Conservation (phyloP, 495 filamentous ascomycete species). For the Pseudomonodictys pantanalensis region DNA sequence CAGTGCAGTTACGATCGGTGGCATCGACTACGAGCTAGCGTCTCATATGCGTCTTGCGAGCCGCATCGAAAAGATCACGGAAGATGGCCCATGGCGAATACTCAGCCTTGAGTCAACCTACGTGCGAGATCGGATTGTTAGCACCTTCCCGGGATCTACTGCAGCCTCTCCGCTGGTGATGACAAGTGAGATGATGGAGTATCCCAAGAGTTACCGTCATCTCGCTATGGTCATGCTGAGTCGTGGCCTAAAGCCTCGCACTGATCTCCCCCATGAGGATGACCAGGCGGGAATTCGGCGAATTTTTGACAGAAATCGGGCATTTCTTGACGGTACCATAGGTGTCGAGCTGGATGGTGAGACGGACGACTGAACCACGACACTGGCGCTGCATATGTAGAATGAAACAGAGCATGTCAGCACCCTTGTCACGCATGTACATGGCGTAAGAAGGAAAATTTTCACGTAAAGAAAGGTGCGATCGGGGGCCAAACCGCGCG, state of each 20-base stretch:
- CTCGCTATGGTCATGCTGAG: conserved; percentile 6
- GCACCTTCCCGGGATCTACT: conserved; percentile 3
- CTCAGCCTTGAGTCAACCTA: conserved; percentile 5
- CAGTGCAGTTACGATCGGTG: conserved; percentile 4
- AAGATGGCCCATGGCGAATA: background rate
- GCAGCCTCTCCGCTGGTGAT: background rate
- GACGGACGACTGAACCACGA: background rate
- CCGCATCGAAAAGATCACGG: conserved; percentile 2
- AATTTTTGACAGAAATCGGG: conserved; percentile 5
- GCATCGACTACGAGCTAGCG: conserved; percentile 5
- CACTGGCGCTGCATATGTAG: background rate
- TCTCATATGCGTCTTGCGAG: conserved; percentile 11
- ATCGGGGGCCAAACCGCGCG: too few species aligned
- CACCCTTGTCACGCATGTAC: background rate
- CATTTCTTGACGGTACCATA: conserved; percentile 2
- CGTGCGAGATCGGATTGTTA: conserved; percentile 2
- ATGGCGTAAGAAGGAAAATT: too few species aligned
- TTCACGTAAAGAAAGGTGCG: too few species aligned
- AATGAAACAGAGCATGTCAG: background rate
- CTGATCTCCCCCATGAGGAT: conserved; percentile 8
- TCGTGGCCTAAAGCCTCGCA: conserved; percentile 6
- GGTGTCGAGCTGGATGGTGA: background rate
- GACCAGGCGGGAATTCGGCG: conserved; percentile 6
- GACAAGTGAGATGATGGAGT: background rate
- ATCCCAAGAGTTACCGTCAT: conserved; percentile 6